Evolutionary conservation across 1,139 yeast genomes (phyloP), one percentile per base, ranked within the genome.

Genomic region (Meyerozyma smithsonii): DNA sequence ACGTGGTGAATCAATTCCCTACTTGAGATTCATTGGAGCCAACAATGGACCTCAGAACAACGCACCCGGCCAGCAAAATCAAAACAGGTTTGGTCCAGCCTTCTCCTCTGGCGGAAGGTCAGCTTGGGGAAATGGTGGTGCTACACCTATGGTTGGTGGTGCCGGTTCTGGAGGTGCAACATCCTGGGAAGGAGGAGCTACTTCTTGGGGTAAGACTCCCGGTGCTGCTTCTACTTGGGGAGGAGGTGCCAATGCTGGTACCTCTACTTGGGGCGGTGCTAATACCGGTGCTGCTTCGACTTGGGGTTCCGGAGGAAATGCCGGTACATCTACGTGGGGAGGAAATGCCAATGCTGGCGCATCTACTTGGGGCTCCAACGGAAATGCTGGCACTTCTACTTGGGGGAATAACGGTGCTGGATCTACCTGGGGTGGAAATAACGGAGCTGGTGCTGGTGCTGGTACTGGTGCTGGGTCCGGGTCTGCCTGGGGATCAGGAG

Each of bases 21-120:
- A 87, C 57, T 81, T 84, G 52, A 87, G 92, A 51, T 84, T 87
- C 51, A 78, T 82, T 46, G 82, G 81, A 35, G 81, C 79, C 1
- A 50, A 32, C 46, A 28, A 39, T 18, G 49, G 51, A 10, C 44
- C 48, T 15, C 44, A 56, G 55, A 43, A 53, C 55, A 15, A 62
- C 18, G 32, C 35, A 6, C 24, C 37, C 8, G 10, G 12, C 25
- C 10, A 11, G 25, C 8, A 25, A 34, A 35, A 20, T 24, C 17
- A 14, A 30, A 8, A 15, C 19, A 10, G 28, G 11, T 18, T 34
- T 45, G 69, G 64, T 1, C 75, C 77, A 3, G 69, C 77, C 3
- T 70, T 69, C 55, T 58, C 68, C 16, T 59, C 72, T 1, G 73
- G 72, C 10, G 69, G 63, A 4, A 58, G 62, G 39, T 62, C 71